Evolutionary conservation across 1,284 basidiomycete species (phyloP), one percentile per base, ranked within the genome.

Genomic region (Exobasidium rhododendri): DNA sequence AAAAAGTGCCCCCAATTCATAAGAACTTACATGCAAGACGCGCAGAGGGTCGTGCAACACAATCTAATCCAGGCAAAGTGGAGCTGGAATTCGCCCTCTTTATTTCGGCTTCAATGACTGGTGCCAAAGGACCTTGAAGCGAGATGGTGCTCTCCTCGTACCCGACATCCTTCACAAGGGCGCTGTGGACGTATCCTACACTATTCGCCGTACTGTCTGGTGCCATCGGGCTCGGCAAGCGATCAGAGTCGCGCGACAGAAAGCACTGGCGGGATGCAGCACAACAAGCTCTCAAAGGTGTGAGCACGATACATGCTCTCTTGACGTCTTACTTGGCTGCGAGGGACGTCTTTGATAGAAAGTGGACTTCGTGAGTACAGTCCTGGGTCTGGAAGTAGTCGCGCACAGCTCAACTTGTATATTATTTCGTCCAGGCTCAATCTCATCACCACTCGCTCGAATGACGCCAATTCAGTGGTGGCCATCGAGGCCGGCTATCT

Each of bases 361-460:
- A 50, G 47, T 50, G 47, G 47, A 50, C 22, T 10, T 26, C 24
- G 47, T 50, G 47, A 26, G 47, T 50, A 17, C 17, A 24, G 7
- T 31, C 7, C 47, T 50, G 7, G 14, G 10, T 7, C 24, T 7
- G 14, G 14, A 10, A 50, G 22, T 7, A 40, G 17, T 40, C 17
- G 7, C 17, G 7, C 7, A 50, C 22, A 7, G 22, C 22, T 7
- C 20, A 20, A 7, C 20, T 10, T 7, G 22, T 7, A 26, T 7
- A 50, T 7, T 14, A 50, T 26, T 50, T 50, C 29, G 20, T 22
- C 43, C 47, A 50, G 47, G 24, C 47, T 50, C 47, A 50, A 50
- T 50, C 47, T 50, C 47, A 50, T 50, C 47, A 50, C 47, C 14
- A 26, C 47, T 7, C 47, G 47, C 29, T 50, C 47, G 20, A 31